Evolutionary conservation across 2,329 filamentous ascomycete genomes (phyloP), one percentile per base, ranked within the genome.

Genomic region (Epichloe glyceriae): DNA sequence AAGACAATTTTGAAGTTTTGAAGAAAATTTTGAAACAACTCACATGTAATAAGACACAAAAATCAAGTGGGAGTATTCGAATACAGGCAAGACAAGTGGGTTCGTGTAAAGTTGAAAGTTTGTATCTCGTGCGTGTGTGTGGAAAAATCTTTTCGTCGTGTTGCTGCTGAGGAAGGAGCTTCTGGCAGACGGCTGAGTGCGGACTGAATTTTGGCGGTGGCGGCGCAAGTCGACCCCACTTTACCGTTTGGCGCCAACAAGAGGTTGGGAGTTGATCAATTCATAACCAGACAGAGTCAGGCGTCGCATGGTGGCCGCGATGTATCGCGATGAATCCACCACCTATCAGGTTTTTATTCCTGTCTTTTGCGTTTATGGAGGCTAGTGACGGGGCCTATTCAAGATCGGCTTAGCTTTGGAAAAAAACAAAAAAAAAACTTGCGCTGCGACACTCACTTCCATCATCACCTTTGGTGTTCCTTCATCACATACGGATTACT

Each of bases 151-250:
- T 39, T 37, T 17, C 39, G 11, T 30, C 17, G 17, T 50, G 34
- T 40, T 43, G 40, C 30, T 12, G 30, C 4, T 19, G 14, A 26
- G 41, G 41, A 46, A 46, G 43, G 43, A 50, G 30, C 50, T 30
- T 30, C 30, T 48, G 30, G 44, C 48, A 39, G 20, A 11, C 30
- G 33, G 26, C 30, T 52, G 38, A 14, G 41, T 37, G 34, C 26
- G 40, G 46, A 35, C 26, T 30, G 26, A 8, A 30, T 30, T 30
- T 22, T 42, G 38, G 43, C 43, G 51, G 47, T 47, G 50, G 53
- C 45, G 53, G 50, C 45, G 51, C 46, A 49, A 14, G 38, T 38
- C 14, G 35, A 41, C 38, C 50, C 52, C 50, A 20, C 48, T 51
- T 52, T 43, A n/a, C 41, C 41, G 17, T 53, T 6, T 33, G 42